Evolutionary conservation across 305 asterid species (phyloP).

Genomic region (Andrographis paniculata): DNA sequence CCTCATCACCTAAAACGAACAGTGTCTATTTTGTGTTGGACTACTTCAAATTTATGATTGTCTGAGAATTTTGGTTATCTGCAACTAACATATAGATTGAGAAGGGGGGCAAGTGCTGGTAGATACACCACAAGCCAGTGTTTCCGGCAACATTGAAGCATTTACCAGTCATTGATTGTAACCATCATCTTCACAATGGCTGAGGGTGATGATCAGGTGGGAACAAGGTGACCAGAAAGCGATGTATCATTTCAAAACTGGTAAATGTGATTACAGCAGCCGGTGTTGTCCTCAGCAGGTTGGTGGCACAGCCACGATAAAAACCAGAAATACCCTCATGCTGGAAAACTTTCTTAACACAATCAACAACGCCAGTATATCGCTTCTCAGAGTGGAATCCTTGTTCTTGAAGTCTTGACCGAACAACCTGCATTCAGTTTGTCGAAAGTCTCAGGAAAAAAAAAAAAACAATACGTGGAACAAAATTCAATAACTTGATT

Average conservation of each 20-base stretch:
- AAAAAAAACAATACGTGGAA: neutral
- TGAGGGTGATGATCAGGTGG: constrained; percentile 76
- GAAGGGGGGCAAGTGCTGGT: neutral
- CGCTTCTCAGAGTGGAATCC: constrained; percentile 78
- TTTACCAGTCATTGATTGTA: neutral
- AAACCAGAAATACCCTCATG: constrained; percentile 76
- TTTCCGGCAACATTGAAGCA: neutral
- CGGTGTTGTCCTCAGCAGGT: constrained; percentile 82
- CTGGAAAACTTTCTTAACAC: constrained; percentile 64
- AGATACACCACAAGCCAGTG: too few species aligned
- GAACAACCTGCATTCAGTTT: constrained; percentile 52
- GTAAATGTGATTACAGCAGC: constrained; percentile 95
- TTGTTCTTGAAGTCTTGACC: constrained; percentile 95
- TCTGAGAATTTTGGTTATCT: neutral
- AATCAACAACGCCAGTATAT: constrained; percentile 71
- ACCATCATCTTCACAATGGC: constrained; percentile 31
- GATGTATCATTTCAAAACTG: constrained; percentile 94
- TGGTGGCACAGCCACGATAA: constrained; percentile 90
- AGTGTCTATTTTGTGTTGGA: neutral
- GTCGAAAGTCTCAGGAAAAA: neutral
- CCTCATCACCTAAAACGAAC: neutral
- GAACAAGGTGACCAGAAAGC: constrained; percentile 49
- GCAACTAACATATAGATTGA: neutral
- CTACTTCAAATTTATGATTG: neutral
- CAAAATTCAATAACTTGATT: neutral